Evolutionary conservation across 257 asterid genomes (phyloP), one percentile per base, ranked within the genome.

Genomic region (Cinchona pubescens): DNA sequence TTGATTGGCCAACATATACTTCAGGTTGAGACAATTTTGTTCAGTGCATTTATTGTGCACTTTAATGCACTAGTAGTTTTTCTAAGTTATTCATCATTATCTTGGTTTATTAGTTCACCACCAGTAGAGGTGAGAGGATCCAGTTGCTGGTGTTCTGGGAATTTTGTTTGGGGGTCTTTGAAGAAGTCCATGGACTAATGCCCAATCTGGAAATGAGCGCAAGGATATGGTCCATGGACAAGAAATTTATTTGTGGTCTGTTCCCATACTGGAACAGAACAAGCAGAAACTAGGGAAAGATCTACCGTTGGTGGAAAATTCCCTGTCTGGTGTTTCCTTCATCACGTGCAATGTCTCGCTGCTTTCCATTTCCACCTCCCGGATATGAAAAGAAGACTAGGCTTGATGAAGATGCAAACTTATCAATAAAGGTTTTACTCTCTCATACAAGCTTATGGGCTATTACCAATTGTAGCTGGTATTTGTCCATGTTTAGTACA

Each of bases 311-410:
- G 79, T 75, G 65, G 80, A 82, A 80, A 77, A 75, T 74, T 78
- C 78, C 66, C 59, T 38, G 38, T 71, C 82, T 79, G 56, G 72
- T 70, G 13, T 76, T 75, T 4, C 58, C 78, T 45, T 76, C 72
- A 70, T 83, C 86, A 78, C 75, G 87, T 87, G 89, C 92, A 85
- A 93, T 93, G 98, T 93, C 98, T 81, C 98, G 97, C 84, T 93
- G 98, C 90, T 91, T 89, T 82, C 96, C 96, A 21, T 93, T 91
- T 89, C 96, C 97, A 75, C 98, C 97, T 67, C 92, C 93, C 19
- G 98, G 97, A 85, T 92, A 92, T 84, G 93, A 88, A 82, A 88
- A 86, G 86, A 76, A 90, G 88, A 90, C 79, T 74, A 80, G 67
- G 77, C 86, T 88, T 6, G 91, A 89, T 29, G 72, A 60, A 69